Evolutionary conservation across 805 yeast species (phyloP), one percentile per base, ranked within the genome.

Genomic region (Saturnispora hagleri): DNA sequence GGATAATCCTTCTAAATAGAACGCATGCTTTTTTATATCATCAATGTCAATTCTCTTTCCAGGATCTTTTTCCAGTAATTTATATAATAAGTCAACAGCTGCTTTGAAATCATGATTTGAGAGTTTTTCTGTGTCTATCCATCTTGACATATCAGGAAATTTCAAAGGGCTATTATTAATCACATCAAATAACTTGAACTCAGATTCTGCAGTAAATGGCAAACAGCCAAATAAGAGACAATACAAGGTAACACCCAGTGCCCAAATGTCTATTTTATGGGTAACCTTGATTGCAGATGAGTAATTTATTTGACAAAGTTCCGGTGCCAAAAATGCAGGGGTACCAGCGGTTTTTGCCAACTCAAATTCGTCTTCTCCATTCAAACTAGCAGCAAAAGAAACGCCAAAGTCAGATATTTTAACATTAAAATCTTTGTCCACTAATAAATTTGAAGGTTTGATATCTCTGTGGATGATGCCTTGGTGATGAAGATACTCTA

Each of bases 381-480:
- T 81, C 27, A 63, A 43, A 35, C 59, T 62, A 1, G 69, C 63
- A 1, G 91, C 89, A 67, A 87, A 86, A 1, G 97, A 88, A 13
- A 93, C 95, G 24, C 99, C 98, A 69, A 91, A 93, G 70, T 91
- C 99, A n/a, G 95, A 83, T 41, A 91, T 93, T 68, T 93, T 93
- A 26, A 90, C 96, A 7, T 76, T 73, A 50, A 83, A 80, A 57
- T 86, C 83, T 15, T 76, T 69, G 28, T 86, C 74, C 2, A 89
- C 81, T 52, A 91, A 73, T 53, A 91, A 67, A 63, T 91, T 91
- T 2, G 98, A 96, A 2, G 99, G 98, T 65, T 91, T 91, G 53
- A 91, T 90, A 67, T 91, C 99, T 57, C 99, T 77, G 69, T 91
- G 99, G 17, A 91, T 86, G 44, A 90, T 87, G 2, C 95, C 96